Evolutionary conservation across 2,329 filamentous ascomycete species (phyloP).

Genomic region (Sphaerulina populicola): DNA sequence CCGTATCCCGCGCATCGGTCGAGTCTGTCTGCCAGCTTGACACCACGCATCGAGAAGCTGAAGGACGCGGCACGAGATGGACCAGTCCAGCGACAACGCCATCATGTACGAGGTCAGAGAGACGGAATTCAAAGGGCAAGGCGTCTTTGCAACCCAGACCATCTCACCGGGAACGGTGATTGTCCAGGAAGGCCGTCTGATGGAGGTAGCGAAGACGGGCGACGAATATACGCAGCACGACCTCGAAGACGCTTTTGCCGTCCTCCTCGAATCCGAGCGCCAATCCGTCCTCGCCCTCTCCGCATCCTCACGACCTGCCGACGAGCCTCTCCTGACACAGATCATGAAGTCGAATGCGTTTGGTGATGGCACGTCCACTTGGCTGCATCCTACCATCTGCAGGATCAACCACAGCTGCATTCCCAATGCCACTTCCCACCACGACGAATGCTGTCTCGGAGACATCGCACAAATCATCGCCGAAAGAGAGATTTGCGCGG

Average conservation of each 20-base stretch:
- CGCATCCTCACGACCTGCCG: not conserved
- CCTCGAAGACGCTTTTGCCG: constrained; percentile 5
- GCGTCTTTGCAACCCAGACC: constrained; percentile 2
- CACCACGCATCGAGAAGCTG: not conserved
- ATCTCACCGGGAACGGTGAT: constrained; percentile 8
- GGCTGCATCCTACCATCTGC: constrained; percentile 12
- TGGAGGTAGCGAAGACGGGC: constrained; percentile 8
- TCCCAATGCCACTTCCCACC: constrained; percentile 6
- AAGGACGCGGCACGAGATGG: not conserved
- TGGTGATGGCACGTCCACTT: constrained; percentile 5
- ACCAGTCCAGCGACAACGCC: not conserved
- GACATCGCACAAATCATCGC: constrained; percentile 9
- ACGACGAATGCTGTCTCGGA: constrained; percentile 7
- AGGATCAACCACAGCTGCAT: constrained; percentile 12
- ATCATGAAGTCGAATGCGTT: constrained; percentile 14
- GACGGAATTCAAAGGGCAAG: constrained; percentile 10
- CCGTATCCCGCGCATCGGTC: not conserved
- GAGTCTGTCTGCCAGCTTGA: not conserved
- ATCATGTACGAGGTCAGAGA: not conserved
- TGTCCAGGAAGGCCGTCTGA: constrained; percentile 7
- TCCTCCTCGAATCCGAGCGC: not conserved
- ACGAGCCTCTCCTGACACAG: constrained; percentile 1
- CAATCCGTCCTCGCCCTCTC: constrained; percentile 4
- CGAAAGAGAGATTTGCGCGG: constrained; percentile 5
- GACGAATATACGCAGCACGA: constrained; percentile 2